A percentile compares a stretch with the other conserved stretches of the same genome.
phyloP scores from a whole-genome alignment of 2,329 filamentous ascomycete species.

The Colletotrichum sansevieriae region DNA sequence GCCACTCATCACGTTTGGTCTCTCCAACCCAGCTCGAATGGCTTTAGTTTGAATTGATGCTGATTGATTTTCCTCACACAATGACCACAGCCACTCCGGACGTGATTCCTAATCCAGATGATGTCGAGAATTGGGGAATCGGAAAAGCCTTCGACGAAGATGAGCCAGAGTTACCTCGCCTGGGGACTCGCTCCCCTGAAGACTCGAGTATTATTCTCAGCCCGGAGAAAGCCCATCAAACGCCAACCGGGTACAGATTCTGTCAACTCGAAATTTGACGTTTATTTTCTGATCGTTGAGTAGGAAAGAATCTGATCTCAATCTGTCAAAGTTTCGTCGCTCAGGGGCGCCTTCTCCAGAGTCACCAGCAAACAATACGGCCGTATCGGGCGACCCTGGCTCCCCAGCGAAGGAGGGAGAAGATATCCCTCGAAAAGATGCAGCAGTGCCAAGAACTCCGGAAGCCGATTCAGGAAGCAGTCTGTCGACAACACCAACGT shows the following conservation, averaged over 20 bases:
- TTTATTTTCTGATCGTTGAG: background rate
- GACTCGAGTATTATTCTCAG: constrained; percentile 15
- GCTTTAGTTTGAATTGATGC: background rate
- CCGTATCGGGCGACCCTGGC: background rate
- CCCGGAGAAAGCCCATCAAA: background rate
- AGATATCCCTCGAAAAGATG: background rate
- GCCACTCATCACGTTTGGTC: background rate
- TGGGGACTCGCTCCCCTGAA: constrained; percentile 5
- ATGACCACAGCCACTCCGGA: background rate
- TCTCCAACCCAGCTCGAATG: background rate
- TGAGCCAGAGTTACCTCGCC: background rate
- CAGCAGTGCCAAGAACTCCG: background rate
- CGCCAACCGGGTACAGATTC: background rate
- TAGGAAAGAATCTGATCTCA: background rate
- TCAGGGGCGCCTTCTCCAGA: constrained; percentile 22
- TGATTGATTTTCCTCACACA: background rate
- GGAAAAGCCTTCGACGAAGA: constrained; percentile 13
- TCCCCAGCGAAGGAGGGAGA: background rate
- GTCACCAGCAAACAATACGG: background rate
- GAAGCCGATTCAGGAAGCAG: background rate
- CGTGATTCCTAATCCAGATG: constrained; percentile 8
- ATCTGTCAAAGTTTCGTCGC: background rate
- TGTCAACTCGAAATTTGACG: background rate
- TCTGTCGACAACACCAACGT: background rate
- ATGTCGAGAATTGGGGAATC: constrained; percentile 24